A percentile compares a stretch with the other conserved stretches of the same genome.
These are phyloP conservation scores for Phaeosphaeria sp. DNA, from an alignment of 2,329 filamentous ascomycete genomes.

Conservation along the genomic window DNA sequence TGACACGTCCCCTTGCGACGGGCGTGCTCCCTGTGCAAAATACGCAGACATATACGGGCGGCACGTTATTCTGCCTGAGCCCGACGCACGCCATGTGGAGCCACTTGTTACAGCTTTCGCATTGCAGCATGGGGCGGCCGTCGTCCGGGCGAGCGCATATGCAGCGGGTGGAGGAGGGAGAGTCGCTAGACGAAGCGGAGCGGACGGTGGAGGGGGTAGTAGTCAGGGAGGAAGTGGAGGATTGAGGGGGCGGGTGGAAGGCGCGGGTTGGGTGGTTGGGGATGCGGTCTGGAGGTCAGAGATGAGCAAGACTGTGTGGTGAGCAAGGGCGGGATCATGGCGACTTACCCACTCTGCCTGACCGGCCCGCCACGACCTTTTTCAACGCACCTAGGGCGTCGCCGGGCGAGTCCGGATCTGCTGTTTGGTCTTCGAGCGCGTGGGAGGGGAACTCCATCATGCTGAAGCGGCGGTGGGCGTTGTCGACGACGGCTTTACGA, in stretches of 20 bases:
- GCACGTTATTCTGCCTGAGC: slow-evolving; percentile 56
- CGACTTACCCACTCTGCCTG: slow-evolving; percentile 42
- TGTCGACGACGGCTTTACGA: slow-evolving; percentile 25
- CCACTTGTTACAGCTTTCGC: slow-evolving; percentile 69
- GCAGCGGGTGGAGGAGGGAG: slow-evolving; percentile 58
- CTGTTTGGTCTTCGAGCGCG: slow-evolving; percentile 22
- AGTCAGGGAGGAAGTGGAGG: slow-evolving; percentile 54
- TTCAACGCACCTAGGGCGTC: slow-evolving; percentile 51
- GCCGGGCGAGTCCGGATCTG: slow-evolving; percentile 40
- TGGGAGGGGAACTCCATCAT: slow-evolving; percentile 41
- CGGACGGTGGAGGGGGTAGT: slow-evolving; percentile 62
- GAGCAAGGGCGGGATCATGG: slow-evolving; percentile 20
- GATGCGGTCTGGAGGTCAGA: background rate
- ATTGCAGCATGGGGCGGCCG: slow-evolving; percentile 66
- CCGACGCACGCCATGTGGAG: slow-evolving; percentile 66
- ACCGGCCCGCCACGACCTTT: slow-evolving; percentile 48
- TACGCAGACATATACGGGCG: slow-evolving; percentile 48
- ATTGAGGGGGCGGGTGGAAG: slow-evolving; percentile 31
- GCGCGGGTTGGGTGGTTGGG: background rate
- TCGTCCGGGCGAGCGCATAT: slow-evolving; percentile 63
- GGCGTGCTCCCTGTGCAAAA: slow-evolving; percentile 46
- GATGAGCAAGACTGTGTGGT: slow-evolving; percentile 36
- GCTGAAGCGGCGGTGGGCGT: slow-evolving; percentile 38
- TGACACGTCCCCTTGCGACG: slow-evolving; percentile 13
- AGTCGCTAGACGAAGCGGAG: slow-evolving; percentile 57